phyloP scores from a whole-genome alignment of 805 yeast species.

The Schwanniomyces polymorphus region DNA sequence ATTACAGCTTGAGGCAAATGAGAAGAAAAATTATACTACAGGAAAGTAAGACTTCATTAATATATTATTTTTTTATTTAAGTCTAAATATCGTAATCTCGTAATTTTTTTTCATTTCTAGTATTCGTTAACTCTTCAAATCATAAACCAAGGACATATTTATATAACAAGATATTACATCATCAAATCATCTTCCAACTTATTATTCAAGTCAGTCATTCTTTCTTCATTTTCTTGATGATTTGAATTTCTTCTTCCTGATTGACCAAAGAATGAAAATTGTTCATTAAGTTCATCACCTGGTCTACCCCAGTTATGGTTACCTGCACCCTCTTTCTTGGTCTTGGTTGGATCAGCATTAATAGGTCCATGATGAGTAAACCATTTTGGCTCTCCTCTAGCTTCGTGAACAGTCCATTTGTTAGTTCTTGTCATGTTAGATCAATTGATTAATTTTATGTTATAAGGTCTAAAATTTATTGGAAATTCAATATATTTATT shows the following conservation, averaged over 20 bases:
- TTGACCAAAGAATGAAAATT: slow-evolving; percentile 22
- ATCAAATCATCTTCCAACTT: slow-evolving; percentile 14
- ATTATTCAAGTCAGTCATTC: slow-evolving; percentile 20
- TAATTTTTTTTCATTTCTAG: neutral
- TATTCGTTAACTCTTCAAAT: neutral
- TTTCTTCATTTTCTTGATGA: slow-evolving; percentile 33
- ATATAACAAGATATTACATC: neutral
- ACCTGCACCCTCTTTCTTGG: slow-evolving; percentile 85
- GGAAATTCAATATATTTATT: neutral
- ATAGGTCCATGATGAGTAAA: slow-evolving; percentile 75
- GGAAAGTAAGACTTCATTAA: neutral
- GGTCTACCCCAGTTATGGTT: slow-evolving; percentile 84
- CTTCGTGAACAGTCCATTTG: slow-evolving; percentile 72
- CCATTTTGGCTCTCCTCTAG: slow-evolving; percentile 58
- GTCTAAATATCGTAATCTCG: neutral
- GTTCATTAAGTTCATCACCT: slow-evolving; percentile 74
- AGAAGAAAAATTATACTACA: neutral
- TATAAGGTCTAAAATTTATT: neutral
- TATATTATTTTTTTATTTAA: neutral
- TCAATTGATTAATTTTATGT: neutral
- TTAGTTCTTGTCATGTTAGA: slow-evolving; percentile 70
- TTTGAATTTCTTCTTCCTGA: slow-evolving; percentile 41
- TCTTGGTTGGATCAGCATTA: slow-evolving; percentile 70
- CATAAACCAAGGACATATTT: neutral
- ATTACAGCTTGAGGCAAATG: slow-evolving; percentile 22